Base-by-base conservation (phyloP, 2,329 filamentous ascomycete genomes). In the Diaporthe batatas region DNA sequence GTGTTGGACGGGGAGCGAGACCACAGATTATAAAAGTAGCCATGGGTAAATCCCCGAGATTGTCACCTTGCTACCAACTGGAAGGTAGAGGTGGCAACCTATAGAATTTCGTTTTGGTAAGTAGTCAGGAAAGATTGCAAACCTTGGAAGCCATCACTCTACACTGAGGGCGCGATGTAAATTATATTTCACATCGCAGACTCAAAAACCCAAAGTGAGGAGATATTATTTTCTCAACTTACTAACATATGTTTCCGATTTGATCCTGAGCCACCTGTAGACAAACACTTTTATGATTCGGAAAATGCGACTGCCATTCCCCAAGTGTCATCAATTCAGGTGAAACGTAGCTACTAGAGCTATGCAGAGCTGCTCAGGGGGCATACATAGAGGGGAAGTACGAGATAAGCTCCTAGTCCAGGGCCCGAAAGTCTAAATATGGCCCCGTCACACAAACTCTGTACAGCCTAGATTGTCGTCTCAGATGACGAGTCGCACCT, bases 401-500 rank as follows among this genome's bases (percentile, higher is more conserved):
- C 32, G 23, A 39, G 10, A 14, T 23, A 8, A 39, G 54, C n/a
- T 21, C 6, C 36, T 23, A 21, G 6, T 57, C 2, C 6, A 36
- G 16, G 2, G 49, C 21, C 32, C 16, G 23, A 18, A 2, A 21
- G 11, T 34, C 23, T 55, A 4, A 8, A 32, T 32, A 57, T 34
- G 8, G 21, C 36, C 4, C 29, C 16, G 32, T 11, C 2, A 34
- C 10, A 49, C 25, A 49, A 16, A 34, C 36, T 44, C 21, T 29
- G 8, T 23, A 23, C 36, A 2, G 6, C n/a, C 21, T 18, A 0
- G 36, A 12, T 39, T 3, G 47, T 16, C 18, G 4, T 32, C 42
- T 69, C 42, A 70, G 16, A 70, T 7, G 7, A 71, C 58, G 16
- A 71, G 14, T 10, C 58, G 69, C 8, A 71, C 58, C 36, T 71